Percentiles rank a stretch among this genome's conserved stretches.
These are phyloP conservation scores for Kuraishia borneana DNA, from an alignment of 805 yeast genomes.

Conservation along the genomic window DNA sequence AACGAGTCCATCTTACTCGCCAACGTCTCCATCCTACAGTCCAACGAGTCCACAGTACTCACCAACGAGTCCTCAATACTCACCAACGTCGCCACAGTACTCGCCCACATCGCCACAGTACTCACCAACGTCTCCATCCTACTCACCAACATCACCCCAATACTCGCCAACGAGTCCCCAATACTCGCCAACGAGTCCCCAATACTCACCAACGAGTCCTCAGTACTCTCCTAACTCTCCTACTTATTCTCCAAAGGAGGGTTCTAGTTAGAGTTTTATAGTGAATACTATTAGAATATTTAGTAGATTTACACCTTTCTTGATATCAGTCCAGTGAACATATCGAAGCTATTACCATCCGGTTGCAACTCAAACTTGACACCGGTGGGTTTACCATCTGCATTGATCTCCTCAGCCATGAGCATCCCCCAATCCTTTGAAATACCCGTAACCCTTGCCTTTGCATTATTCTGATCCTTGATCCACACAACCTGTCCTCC, in stretches of 20 bases:
- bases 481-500: constrained; percentile 59
- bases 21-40: constrained; percentile 48
- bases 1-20: constrained; percentile 63
- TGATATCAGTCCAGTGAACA: constrained; percentile 79
- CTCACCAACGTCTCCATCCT: constrained; percentile 54
- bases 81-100: constrained; percentile 65
- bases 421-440: constrained; percentile 78
- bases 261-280: background rate
- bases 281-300: background rate
- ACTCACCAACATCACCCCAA: constrained; percentile 56
- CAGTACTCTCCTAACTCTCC: constrained; percentile 39
- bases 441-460: constrained; percentile 70
- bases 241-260: constrained; percentile 38
- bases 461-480: constrained; percentile 25
- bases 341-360: constrained; percentile 95
- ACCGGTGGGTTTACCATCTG: constrained; percentile 36
- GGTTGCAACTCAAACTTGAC: constrained; percentile 70
- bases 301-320: constrained; percentile 26
- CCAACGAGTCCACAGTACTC: constrained; percentile 69
- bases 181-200: constrained; percentile 68
- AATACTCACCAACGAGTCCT: constrained; percentile 67
- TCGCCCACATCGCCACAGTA: constrained; percentile 74
- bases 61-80: constrained; percentile 60
- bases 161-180: constrained; percentile 75
- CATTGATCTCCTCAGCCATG: constrained; percentile 56